phyloP scores from a whole-genome alignment of 805 yeast genomes.

The Hanseniaspora nectarophila region DNA sequence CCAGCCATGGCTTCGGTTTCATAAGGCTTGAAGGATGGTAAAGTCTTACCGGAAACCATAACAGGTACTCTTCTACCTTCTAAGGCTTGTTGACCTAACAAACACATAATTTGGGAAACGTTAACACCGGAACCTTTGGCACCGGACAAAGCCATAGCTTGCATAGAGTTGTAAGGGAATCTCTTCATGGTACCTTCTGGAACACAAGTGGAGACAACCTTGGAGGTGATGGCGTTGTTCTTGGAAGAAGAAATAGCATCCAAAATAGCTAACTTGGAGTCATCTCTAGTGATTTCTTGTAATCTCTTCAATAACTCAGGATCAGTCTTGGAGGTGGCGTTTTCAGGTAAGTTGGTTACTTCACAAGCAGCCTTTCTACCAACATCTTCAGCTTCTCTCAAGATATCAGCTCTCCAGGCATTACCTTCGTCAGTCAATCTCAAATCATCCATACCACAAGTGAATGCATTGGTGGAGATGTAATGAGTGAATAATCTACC shows the following conservation, averaged over 20 bases:
- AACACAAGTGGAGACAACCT: constrained; percentile 85
- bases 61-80: constrained; percentile 99
- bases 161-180: constrained; percentile 95
- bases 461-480: constrained; percentile 82
- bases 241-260: constrained; percentile 93
- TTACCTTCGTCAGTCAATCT: constrained; percentile 87
- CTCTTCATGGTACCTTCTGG: constrained; percentile 93
- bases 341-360: constrained; percentile 64
- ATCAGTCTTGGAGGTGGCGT: constrained; percentile 39
- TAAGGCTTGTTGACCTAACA: constrained; percentile 95
- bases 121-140: constrained; percentile 98
- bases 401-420: constrained; percentile 70
- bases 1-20: constrained; percentile 98
- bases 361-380: constrained; percentile 92
- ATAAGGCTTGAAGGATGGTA: constrained; percentile 91
- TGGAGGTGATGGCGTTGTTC: constrained; percentile 85
- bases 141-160: constrained; percentile 97
- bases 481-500: constrained; percentile 92
- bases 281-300: constrained; percentile 92
- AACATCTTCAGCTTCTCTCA: constrained; percentile 61
- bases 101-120: constrained; percentile 98
- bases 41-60: constrained; percentile 95
- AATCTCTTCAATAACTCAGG: constrained; percentile 74
- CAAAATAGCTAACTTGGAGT: constrained; percentile 76
- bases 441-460: constrained; percentile 99